phyloP scores from a whole-genome alignment of 2,329 filamentous ascomycete species.

The Botryotinia calthae region DNA sequence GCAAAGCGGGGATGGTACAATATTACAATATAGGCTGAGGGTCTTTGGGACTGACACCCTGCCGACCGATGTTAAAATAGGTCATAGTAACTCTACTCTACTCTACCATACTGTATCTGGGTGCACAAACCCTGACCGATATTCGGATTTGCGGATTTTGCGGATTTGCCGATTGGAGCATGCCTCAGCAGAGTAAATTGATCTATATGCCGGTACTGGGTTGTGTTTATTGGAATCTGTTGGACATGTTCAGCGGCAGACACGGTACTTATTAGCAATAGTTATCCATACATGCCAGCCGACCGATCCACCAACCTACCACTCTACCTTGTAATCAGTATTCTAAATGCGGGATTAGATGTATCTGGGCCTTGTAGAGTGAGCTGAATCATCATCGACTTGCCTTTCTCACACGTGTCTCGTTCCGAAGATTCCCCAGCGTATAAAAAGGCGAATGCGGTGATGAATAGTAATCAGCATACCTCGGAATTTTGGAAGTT shows the following conservation, averaged over 20 bases:
- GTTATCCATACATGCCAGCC: background rate
- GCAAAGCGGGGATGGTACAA: background rate
- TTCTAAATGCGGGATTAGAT: background rate
- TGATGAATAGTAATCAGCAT: background rate
- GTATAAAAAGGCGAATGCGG: no score
- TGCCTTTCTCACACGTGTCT: background rate
- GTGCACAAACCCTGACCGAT: background rate
- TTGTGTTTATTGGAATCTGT: background rate
- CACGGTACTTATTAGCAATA: background rate
- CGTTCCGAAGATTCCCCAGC: background rate
- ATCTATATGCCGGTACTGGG: background rate
- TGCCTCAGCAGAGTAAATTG: background rate
- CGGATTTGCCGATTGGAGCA: background rate
- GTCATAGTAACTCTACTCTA: background rate
- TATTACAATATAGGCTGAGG: background rate
- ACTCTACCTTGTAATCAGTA: background rate
- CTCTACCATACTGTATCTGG: background rate
- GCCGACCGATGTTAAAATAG: background rate
- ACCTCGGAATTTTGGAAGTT: background rate
- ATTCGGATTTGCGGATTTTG: background rate
- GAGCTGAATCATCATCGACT: background rate
- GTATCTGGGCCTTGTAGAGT: no score
- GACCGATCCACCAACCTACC: background rate
- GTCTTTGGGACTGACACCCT: background rate
- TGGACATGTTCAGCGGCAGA: background rate